Conservation (phyloP, 2,329 filamentous ascomycete species). For the Diatrype stigma region DNA sequence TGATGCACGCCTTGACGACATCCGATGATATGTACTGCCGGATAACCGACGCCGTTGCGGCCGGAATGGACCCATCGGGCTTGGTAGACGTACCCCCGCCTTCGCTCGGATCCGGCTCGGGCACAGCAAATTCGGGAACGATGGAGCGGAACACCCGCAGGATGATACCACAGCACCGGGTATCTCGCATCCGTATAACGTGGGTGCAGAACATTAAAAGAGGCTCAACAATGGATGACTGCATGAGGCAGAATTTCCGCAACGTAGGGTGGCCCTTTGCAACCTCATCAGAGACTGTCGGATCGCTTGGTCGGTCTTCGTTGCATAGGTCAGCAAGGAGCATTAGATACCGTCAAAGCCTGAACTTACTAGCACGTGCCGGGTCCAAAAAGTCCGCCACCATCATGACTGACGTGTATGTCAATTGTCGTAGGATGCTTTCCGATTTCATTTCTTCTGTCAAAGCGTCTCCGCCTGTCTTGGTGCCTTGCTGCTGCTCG, state of each 20-base stretch:
- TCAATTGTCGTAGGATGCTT: conserved; percentile 88
- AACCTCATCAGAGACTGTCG: conserved; percentile 16
- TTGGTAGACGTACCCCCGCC: conserved; percentile 7
- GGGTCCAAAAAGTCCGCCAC: conserved; percentile 86
- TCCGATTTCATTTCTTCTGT: conserved; percentile 98
- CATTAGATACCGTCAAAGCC: background rate
- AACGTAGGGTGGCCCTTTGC: conserved; percentile 53
- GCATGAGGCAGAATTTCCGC: conserved; percentile 76
- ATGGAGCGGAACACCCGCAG: conserved; percentile 83
- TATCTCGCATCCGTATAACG: conserved; percentile 83
- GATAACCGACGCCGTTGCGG: conserved; percentile 60
- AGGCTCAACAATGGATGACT: conserved; percentile 76
- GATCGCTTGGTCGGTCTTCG: conserved; percentile 21
- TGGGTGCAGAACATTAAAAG: conserved; percentile 90
- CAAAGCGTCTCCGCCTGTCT: conserved; percentile 70
- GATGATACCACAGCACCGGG: conserved; percentile 80
- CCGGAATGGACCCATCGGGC: conserved; percentile 38
- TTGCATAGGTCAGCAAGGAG: background rate
- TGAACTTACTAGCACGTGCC: conserved; percentile 53
- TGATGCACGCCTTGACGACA: conserved; percentile 85
- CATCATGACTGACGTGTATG: conserved; percentile 87
- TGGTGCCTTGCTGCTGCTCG: conserved; percentile 55
- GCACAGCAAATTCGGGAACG: conserved; percentile 65
- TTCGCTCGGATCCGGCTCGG: conserved; percentile 5
- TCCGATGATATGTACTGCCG: conserved; percentile 87